A percentile compares a stretch with the other conserved stretches of the same genome.
phyloP scores from a whole-genome alignment of 1,284 basidiomycete genomes.

The Naganishia sp. region DNA sequence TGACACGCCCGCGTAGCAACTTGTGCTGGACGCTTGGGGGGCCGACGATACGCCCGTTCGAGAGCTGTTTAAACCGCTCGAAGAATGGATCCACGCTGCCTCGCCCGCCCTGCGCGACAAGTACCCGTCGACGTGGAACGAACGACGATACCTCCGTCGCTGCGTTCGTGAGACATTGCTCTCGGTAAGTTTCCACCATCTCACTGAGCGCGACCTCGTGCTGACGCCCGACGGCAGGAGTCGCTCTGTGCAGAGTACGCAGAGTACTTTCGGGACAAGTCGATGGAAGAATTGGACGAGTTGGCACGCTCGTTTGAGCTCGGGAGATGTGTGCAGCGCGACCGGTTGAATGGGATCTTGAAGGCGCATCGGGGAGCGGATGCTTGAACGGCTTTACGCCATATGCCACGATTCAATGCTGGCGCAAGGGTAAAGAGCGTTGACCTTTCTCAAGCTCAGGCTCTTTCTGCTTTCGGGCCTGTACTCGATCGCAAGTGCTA shows the following conservation, averaged over 20 bases:
- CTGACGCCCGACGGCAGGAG: slow-evolving; percentile 44
- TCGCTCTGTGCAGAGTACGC: slow-evolving; percentile 68
- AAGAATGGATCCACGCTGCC: slow-evolving; percentile 58
- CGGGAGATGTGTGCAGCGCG: neutral
- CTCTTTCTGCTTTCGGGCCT: too few species aligned
- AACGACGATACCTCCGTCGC: slow-evolving; percentile 54
- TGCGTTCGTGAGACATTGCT: slow-evolving; percentile 64
- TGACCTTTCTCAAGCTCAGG: too few species aligned
- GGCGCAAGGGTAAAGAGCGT: too few species aligned
- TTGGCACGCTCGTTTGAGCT: slow-evolving; percentile 52
- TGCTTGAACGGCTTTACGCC: too few species aligned
- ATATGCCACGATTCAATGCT: too few species aligned
- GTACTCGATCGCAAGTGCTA: too few species aligned
- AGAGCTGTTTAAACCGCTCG: slow-evolving; percentile 63
- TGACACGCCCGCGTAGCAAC: slow-evolving; percentile 49
- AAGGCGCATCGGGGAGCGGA: neutral
- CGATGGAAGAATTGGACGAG: slow-evolving; percentile 60
- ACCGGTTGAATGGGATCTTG: neutral
- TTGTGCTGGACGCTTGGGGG: slow-evolving; percentile 70
- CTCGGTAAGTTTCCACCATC: slow-evolving; percentile 46
- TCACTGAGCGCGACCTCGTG: neutral
- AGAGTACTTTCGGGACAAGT: slow-evolving; percentile 63
- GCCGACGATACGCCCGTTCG: slow-evolving; percentile 54
- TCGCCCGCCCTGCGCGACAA: slow-evolving; percentile 45
- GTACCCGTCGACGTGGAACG: slow-evolving; percentile 49